These are phyloP conservation scores for Flaveria linearis DNA, from an alignment of 129 eudicot genomes.

Conservation along the genomic window DNA sequence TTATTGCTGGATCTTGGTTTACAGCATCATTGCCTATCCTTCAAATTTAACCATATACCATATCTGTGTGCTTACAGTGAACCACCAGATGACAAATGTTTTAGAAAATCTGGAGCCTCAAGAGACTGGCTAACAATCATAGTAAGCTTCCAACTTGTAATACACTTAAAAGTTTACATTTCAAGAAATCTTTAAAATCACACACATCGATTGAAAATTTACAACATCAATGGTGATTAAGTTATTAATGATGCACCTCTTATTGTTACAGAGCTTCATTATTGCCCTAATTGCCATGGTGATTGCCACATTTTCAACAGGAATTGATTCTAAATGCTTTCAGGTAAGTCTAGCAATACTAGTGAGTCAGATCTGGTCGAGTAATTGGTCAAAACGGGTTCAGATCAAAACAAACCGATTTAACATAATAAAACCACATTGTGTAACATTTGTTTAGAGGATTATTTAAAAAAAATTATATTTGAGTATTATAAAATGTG, in stretches of 20 bases:
- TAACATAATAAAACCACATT: not conserved
- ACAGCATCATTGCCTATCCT: not conserved
- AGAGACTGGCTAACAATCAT: constrained; percentile 82
- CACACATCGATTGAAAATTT: not conserved
- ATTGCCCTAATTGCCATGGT: constrained; percentile 76
- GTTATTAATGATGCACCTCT: not conserved
- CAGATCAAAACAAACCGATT: too few relatives aligned
- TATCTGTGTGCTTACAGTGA: constrained; percentile 51
- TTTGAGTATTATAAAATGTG: constrained; percentile 15
- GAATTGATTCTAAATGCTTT: constrained; percentile 81
- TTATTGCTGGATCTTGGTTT: not conserved
- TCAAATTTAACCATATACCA: constrained; percentile 23
- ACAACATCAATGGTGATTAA: not conserved
- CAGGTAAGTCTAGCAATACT: constrained; percentile 44
- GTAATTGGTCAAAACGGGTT: too few relatives aligned
- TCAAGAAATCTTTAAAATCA: not conserved
- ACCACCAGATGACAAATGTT: constrained; percentile 64
- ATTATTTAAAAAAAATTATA: too few relatives aligned
- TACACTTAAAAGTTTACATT: not conserved
- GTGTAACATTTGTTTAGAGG: not conserved
- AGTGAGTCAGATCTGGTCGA: too few relatives aligned
- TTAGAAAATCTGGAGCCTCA: constrained; percentile 47
- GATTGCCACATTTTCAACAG: constrained; percentile 88
- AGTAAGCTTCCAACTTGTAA: constrained; percentile 39
- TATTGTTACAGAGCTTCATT: constrained; percentile 63